Conservation (phyloP, 306 rosid genomes). For the Prunus persica region Prunus_persica_NCBIv2 NC_034015.1:17787501-17788000, state of each 20-base stretch:
- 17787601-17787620: constrained; percentile 39
- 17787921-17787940: neutral
- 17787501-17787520: too few relatives aligned
- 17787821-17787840: neutral
- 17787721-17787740: constrained; percentile 10
- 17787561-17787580: neutral
- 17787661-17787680: neutral
- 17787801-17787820: constrained; percentile 32
- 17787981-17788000: neutral
- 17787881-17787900: neutral
- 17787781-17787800: constrained; percentile 28
- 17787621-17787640: constrained; percentile 39
- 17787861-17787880: constrained; percentile 17
- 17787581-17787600: neutral
- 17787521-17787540: neutral
- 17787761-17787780: constrained; percentile 16
- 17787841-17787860: constrained; percentile 17
- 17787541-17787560: neutral
- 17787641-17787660: neutral
- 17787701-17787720: constrained; percentile 24
- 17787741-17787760: constrained; percentile 27
- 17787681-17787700: constrained; percentile 34
- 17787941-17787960: neutral
- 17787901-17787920: neutral
- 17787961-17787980: neutral